These are phyloP conservation scores for Nematocida ausubeli DNA, from an alignment of 371 early-diverging fungal genomes.

Conservation along the genomic window DNA sequence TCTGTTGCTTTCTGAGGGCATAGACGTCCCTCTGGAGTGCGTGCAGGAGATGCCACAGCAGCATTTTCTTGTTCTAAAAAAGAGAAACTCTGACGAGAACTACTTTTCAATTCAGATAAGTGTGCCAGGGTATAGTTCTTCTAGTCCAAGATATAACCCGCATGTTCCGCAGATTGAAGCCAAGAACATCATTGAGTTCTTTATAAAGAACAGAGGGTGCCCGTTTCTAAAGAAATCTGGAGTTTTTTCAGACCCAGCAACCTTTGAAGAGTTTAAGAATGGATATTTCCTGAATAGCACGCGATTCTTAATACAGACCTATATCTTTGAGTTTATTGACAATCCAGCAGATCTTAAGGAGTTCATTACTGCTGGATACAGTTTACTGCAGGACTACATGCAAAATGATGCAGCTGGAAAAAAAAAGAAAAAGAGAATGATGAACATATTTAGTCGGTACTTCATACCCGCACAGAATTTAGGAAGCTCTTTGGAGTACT, in stretches of 20 bases:
- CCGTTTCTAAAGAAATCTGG: background rate
- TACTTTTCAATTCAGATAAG: background rate
- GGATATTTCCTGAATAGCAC: background rate
- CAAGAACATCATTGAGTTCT: background rate
- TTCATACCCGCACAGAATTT: background rate
- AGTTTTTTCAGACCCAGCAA: background rate
- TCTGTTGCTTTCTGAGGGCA: background rate
- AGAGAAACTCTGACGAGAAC: background rate
- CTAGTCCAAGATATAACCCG: background rate
- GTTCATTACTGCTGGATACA: background rate
- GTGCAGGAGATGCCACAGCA: background rate
- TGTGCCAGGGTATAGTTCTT: background rate
- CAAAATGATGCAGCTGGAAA: background rate
- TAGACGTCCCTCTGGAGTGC: background rate
- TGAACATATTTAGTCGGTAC: background rate
- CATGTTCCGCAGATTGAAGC: background rate
- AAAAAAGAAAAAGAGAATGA: background rate
- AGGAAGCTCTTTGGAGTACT: background rate
- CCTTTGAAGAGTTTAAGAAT: background rate
- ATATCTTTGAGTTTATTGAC: background rate
- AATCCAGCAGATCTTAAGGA: background rate
- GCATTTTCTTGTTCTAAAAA: background rate
- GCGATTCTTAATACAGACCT: background rate
- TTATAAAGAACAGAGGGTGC: background rate
- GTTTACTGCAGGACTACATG: background rate